phyloP scores from a whole-genome alignment of 371 early-diverging fungal species.

The Catenaria anguillulae region DNA sequence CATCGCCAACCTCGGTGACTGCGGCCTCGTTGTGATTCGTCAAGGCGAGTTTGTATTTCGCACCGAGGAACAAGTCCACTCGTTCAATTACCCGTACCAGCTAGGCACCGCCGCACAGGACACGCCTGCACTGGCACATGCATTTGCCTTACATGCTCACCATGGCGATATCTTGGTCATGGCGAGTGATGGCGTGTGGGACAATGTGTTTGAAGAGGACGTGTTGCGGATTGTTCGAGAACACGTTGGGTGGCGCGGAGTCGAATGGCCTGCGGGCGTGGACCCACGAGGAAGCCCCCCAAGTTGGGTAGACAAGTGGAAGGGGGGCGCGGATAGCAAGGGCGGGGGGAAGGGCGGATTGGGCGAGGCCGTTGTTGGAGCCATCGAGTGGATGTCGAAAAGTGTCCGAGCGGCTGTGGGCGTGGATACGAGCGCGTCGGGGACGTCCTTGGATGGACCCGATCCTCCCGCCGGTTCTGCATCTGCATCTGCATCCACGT shows the following conservation, averaged over 20 bases:
- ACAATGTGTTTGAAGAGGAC: slow-evolving; percentile 37
- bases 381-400: too few relatives aligned
- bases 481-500: too few relatives aligned
- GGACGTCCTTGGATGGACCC: too few relatives aligned
- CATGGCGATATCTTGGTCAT: slow-evolving; percentile 37
- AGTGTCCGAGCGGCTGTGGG: too few relatives aligned
- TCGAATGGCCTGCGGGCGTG: slow-evolving; percentile 15
- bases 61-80: slow-evolving; percentile 58
- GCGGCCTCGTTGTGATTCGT: slow-evolving; percentile 74
- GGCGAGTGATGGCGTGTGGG: slow-evolving; percentile 34
- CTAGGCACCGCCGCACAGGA: slow-evolving; percentile 30
- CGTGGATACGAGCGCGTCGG: too few relatives aligned
- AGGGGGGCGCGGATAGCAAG: too few relatives aligned
- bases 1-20: slow-evolving; percentile 87
- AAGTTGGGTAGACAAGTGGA: too few relatives aligned
- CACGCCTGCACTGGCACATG: slow-evolving; percentile 23
- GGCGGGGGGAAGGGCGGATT: too few relatives aligned
- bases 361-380: too few relatives aligned
- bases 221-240: slow-evolving; percentile 24
- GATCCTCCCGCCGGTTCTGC: too few relatives aligned
- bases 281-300: slow-evolving; percentile 8
- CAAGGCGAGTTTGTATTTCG: slow-evolving; percentile 71
- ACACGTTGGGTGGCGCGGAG: slow-evolving; percentile 12
- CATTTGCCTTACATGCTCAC: slow-evolving; percentile 54
- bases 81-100: slow-evolving; percentile 41